A percentile compares a stretch with the other conserved stretches of the same genome.
Conservation (phyloP, 2,329 filamentous ascomycete species). For the Ophiocordyceps robertsii region DNA sequence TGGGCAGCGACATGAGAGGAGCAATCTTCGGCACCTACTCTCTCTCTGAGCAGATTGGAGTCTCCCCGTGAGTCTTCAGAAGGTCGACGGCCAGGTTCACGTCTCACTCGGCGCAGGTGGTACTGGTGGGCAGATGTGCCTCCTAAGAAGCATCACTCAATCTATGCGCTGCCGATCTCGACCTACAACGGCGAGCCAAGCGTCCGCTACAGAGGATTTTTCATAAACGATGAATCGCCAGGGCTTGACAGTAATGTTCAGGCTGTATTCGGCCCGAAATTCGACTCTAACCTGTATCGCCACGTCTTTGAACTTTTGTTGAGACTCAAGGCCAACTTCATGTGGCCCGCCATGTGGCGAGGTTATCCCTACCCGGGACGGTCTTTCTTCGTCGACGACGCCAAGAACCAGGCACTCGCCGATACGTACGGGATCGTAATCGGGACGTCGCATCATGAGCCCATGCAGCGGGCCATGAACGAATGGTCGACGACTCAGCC, state of each 20-base stretch:
- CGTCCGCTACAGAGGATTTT: conserved; percentile 47
- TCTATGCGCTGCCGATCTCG: conserved; percentile 29
- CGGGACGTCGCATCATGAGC: conserved; percentile 52
- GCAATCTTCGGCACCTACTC: conserved; percentile 48
- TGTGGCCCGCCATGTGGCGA: conserved; percentile 57
- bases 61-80: conserved; percentile 28
- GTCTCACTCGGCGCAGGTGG: conserved; percentile 22
- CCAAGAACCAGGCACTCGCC: conserved; percentile 41
- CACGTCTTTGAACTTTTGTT: conserved; percentile 51
- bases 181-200: conserved; percentile 31
- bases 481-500: conserved; percentile 24
- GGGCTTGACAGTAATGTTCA: conserved; percentile 41
- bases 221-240: conserved; percentile 40
- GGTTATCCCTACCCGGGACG: conserved; percentile 30
- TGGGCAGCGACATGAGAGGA: conserved; percentile 44
- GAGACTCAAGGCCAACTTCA: conserved; percentile 45
- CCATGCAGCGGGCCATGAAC: conserved; percentile 46
- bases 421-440: conserved; percentile 52
- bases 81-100: neutral
- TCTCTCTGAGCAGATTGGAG: conserved; percentile 46
- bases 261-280: conserved; percentile 31
- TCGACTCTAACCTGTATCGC: conserved; percentile 42
- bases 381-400: conserved; percentile 50
- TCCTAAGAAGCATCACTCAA: conserved; percentile 25
- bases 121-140: conserved; percentile 48